Evolutionary conservation across 2,329 filamentous ascomycete species (phyloP).

Genomic region (Colletotrichum australisinense): DNA sequence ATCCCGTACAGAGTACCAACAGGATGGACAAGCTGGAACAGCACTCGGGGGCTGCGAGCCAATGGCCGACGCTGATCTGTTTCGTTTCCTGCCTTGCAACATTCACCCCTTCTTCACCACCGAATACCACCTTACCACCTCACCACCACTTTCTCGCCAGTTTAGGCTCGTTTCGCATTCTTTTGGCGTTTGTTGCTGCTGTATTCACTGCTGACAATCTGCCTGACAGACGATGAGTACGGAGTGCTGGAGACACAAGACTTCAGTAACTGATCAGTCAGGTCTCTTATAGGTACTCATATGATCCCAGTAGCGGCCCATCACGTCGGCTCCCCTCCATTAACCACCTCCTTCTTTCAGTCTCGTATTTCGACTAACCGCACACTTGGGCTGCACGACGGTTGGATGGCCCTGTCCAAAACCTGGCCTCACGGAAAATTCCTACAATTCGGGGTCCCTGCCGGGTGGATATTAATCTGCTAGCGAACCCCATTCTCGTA

Average conservation of each 20-base stretch:
- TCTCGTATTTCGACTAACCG: slow-evolving; percentile 26
- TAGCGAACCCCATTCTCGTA: slow-evolving; percentile 29
- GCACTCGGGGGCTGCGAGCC: background rate
- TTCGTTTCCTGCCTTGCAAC: slow-evolving; percentile 25
- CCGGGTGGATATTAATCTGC: slow-evolving; percentile 19
- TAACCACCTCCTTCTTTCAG: background rate
- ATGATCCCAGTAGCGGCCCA: background rate
- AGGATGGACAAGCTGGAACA: background rate
- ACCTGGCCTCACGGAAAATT: slow-evolving; percentile 21
- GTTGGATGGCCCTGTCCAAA: background rate
- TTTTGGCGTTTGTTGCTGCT: background rate
- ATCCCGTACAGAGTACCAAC: background rate
- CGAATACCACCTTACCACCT: background rate
- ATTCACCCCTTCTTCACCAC: background rate
- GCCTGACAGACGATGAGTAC: background rate
- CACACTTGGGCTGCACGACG: slow-evolving; percentile 9
- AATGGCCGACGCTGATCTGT: slow-evolving; percentile 16
- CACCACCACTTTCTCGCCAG: background rate
- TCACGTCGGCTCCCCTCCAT: background rate
- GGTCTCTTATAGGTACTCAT: background rate
- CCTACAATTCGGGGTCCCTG: slow-evolving; percentile 28
- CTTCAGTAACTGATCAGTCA: background rate
- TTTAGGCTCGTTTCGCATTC: background rate
- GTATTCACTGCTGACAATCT: background rate
- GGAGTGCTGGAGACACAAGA: no score